Evolutionary conservation across 1,284 basidiomycete species (phyloP).

Genomic region (Ceratobasidium sp.): DNA sequence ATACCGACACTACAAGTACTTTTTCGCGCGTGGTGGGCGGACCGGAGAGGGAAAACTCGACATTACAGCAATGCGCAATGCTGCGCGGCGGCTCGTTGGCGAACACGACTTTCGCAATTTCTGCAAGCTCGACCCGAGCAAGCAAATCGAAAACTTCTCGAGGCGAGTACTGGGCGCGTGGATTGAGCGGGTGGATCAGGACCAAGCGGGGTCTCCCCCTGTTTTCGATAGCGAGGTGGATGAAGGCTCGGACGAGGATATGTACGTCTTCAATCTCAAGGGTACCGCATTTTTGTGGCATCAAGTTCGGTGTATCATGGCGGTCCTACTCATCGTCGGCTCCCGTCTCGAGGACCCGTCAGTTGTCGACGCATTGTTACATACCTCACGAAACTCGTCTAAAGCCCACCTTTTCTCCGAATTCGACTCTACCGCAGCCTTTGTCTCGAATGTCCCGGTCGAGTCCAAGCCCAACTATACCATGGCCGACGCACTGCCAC

Average conservation of each 20-base stretch:
- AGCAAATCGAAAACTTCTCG: conserved; percentile 85
- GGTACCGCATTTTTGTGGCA: conserved; percentile 95
- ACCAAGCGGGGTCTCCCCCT: conserved; percentile 42
- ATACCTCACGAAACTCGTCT: conserved; percentile 58
- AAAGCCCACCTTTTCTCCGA: conserved; percentile 39
- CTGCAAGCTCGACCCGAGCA: conserved; percentile 92
- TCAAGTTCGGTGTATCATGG: conserved; percentile 97
- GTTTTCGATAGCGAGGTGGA: conserved; percentile 3
- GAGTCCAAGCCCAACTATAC: conserved; percentile 85
- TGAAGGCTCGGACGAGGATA: conserved; percentile 44
- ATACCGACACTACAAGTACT: conserved; percentile 97
- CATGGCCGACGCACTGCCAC: conserved; percentile 90
- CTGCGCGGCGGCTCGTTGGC: conserved; percentile 75
- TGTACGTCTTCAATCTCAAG: conserved; percentile 85
- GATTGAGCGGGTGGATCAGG: conserved; percentile 55
- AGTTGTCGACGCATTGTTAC: conserved; percentile 77
- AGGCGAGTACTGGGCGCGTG: conserved; percentile 70
- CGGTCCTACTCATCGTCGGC: conserved; percentile 89
- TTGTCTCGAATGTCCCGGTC: conserved; percentile 48
- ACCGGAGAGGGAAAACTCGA: conserved; percentile 58
- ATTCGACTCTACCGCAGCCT: background rate
- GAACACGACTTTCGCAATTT: conserved; percentile 97
- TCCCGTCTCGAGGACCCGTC: conserved; percentile 76
- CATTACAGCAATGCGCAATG: conserved; percentile 77
- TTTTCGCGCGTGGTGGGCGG: conserved; percentile 63